phyloP scores from a whole-genome alignment of 805 yeast species.

The Barnettozyma populi region DNA sequence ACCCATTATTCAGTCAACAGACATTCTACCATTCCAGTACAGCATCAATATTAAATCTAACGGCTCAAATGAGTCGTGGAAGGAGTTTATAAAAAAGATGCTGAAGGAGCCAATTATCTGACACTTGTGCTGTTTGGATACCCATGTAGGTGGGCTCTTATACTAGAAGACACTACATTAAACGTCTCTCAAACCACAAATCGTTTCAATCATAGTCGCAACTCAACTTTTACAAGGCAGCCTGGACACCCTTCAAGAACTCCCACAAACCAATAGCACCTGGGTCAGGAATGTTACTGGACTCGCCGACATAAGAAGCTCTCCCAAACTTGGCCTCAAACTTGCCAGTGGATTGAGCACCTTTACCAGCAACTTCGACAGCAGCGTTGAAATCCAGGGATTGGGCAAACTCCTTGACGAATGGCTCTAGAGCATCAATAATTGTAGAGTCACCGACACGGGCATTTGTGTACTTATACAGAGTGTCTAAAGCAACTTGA shows the following conservation, averaged over 20 bases:
- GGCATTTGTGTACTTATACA: conserved; percentile 84
- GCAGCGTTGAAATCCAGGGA: conserved; percentile 55
- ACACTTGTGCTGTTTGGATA: not conserved
- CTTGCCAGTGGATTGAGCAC: conserved; percentile 70
- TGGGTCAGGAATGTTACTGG: conserved; percentile 73
- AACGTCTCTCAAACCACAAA: not conserved
- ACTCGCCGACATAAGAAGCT: conserved; percentile 88
- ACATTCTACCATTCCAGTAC: conserved; percentile 60
- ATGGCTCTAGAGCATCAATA: conserved; percentile 86
- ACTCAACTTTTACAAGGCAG: conserved; percentile 9
- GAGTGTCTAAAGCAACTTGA: conserved; percentile 56
- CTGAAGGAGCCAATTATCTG: conserved; percentile 21
- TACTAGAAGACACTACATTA: not conserved
- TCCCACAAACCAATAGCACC: conserved; percentile 86
- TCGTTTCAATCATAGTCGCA: not conserved
- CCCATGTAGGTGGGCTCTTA: not conserved
- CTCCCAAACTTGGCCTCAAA: conserved; percentile 87
- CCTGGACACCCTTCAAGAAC: conserved; percentile 35
- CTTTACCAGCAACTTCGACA: conserved; percentile 60
- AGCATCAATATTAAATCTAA: conserved; percentile 29
- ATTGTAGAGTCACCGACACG: conserved; percentile 84
- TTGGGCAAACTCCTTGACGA: conserved; percentile 54
- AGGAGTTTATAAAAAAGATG: conserved; percentile 37
- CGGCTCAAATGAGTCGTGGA: conserved; percentile 25
- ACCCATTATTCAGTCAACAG: conserved; percentile 68